phyloP scores from a whole-genome alignment of 352 stramenopile species.

The Phytopythium sindhum region DNA sequence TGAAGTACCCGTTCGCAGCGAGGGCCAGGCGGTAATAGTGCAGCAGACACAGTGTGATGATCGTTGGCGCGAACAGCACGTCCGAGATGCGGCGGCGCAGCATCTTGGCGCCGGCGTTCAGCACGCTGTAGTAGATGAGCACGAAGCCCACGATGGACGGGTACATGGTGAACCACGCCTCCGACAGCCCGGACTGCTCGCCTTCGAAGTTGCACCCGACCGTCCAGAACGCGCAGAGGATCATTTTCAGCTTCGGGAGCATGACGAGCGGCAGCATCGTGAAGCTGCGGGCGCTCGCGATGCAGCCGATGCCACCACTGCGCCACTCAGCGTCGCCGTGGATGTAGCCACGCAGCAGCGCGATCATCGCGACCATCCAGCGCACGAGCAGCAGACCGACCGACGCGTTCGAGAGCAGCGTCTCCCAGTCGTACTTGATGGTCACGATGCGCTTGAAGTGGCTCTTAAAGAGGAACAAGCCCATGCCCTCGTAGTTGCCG shows the following conservation, averaged over 20 bases:
- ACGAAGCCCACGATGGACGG: slow-evolving; percentile 23
- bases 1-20: slow-evolving; percentile 6
- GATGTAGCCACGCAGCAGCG: slow-evolving; percentile 27
- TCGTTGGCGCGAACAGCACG: slow-evolving; percentile 13
- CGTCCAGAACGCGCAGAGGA: slow-evolving; percentile 21
- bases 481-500: slow-evolving; percentile 1
- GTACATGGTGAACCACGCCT: slow-evolving; percentile 36
- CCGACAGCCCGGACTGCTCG: slow-evolving; percentile 12
- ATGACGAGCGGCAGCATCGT: slow-evolving; percentile 15
- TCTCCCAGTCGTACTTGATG: slow-evolving; percentile 41
- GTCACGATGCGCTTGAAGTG: slow-evolving; percentile 7
- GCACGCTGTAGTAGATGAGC: slow-evolving; percentile 21
- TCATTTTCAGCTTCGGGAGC: slow-evolving; percentile 14
- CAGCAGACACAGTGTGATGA: slow-evolving; percentile 14
- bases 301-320: slow-evolving; percentile 7
- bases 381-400: slow-evolving; percentile 28
- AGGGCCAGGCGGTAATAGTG: slow-evolving; percentile 13
- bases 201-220: slow-evolving; percentile 22
- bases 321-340: neutral
- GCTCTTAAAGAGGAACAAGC: neutral
- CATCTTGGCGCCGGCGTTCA: slow-evolving; percentile 14
- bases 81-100: slow-evolving; percentile 16
- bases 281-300: slow-evolving; percentile 16
- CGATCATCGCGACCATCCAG: slow-evolving; percentile 39
- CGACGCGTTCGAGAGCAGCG: slow-evolving; percentile 39